Conservation (phyloP, 2,329 filamentous ascomycete genomes). For the Exophiala aquamarina region DNA sequence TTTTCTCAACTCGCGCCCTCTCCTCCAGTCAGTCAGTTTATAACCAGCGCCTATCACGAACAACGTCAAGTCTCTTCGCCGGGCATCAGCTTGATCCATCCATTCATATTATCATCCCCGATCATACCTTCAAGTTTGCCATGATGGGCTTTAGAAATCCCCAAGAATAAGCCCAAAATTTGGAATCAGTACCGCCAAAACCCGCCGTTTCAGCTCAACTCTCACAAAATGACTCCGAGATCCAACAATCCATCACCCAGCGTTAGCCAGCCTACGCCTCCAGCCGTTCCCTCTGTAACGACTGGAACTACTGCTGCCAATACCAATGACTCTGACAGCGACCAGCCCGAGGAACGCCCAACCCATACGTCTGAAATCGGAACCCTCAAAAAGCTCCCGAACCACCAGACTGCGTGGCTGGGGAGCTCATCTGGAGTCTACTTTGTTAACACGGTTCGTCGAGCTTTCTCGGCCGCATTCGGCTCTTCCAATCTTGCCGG, state of each 20-base stretch:
- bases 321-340: constrained; percentile 24
- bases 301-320: constrained; percentile 15
- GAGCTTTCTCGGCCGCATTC: constrained; percentile 46
- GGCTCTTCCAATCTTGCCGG: constrained; percentile 24
- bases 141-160: no score
- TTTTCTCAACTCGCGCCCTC: no score
- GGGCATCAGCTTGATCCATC: no score
- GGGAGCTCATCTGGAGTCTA: constrained; percentile 55
- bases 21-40: no score
- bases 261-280: constrained; percentile 22
- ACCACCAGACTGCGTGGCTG: constrained; percentile 51
- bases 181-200: no score
- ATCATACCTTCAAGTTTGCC: no score
- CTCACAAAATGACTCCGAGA: constrained; percentile 17
- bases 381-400: constrained; percentile 42
- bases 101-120: no score
- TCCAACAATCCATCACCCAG: constrained; percentile 22
- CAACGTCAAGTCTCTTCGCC: no score
- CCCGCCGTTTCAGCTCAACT: no score
- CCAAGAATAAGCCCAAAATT: no score
- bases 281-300: constrained; percentile 18
- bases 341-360: constrained; percentile 25
- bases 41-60: no score
- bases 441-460: constrained; percentile 55
- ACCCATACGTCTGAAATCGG: constrained; percentile 41